These are phyloP conservation scores for Corchorus olitorius DNA, from an alignment of 345 rosid genomes.

Conservation along the genomic window DNA sequence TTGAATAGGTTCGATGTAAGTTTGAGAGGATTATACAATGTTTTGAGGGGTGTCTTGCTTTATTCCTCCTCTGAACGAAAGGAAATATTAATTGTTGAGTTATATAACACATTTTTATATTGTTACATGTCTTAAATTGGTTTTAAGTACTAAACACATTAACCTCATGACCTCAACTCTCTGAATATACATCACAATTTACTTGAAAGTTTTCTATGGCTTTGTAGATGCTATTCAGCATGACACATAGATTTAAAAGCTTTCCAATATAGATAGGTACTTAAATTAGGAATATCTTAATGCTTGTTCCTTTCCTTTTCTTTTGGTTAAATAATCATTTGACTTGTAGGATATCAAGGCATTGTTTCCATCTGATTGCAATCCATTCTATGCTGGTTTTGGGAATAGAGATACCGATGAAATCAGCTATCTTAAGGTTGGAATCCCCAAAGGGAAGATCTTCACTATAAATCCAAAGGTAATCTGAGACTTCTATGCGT, in stretches of 20 bases:
- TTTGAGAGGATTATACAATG: neutral
- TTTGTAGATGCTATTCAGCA: neutral
- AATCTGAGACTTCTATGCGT: conserved; percentile 19
- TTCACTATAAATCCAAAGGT: conserved; percentile 98
- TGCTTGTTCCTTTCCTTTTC: neutral
- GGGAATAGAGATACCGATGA: conserved; percentile 98
- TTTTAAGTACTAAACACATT: neutral
- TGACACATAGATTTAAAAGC: neutral
- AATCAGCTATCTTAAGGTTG: conserved; percentile 94
- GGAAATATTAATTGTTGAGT: neutral
- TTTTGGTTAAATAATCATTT: neutral
- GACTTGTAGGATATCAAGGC: conserved; percentile 72
- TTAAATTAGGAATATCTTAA: neutral
- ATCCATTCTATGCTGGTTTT: conserved; percentile 98
- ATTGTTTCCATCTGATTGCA: conserved; percentile 84
- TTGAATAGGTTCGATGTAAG: conserved; percentile 1
- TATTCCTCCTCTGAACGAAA: neutral
- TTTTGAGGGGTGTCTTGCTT: neutral
- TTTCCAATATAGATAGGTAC: conserved; percentile 6
- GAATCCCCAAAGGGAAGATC: conserved; percentile 93
- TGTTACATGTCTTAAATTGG: neutral
- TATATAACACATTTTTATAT: neutral
- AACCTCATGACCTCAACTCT: neutral
- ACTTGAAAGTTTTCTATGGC: neutral
- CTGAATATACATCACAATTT: neutral